Conservation (phyloP, 192 early-diverging fungal genomes). For the Coemansia asiatica region DNA sequence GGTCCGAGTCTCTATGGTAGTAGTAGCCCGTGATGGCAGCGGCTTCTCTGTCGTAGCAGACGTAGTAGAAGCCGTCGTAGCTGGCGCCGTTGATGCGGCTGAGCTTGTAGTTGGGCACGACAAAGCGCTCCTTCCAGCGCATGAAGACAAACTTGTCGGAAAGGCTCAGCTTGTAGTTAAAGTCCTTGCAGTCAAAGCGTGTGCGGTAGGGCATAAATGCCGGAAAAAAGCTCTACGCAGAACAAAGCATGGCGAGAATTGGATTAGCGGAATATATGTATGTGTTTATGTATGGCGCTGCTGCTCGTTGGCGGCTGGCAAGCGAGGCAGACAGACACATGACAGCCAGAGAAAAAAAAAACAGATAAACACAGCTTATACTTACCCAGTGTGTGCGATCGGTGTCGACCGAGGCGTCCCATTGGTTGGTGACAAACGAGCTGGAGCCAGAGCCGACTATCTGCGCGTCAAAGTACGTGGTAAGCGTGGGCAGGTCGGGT, state of each 20-base stretch:
- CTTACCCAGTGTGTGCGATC: conserved; percentile 71
- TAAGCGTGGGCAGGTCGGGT: conserved; percentile 65
- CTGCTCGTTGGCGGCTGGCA: neutral
- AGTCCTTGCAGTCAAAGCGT: conserved; percentile 40
- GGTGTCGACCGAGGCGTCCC: conserved; percentile 69
- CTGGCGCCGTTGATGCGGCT: conserved; percentile 70
- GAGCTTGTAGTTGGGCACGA: conserved; percentile 77
- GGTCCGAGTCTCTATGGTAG: conserved; percentile 56
- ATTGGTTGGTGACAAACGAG: conserved; percentile 72
- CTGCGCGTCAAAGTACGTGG: conserved; percentile 78
- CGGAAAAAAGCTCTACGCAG: conserved; percentile 49
- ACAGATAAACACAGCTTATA: neutral
- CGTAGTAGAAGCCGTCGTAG: conserved; percentile 83
- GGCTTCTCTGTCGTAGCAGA: conserved; percentile 64
- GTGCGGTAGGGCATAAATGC: conserved; percentile 40
- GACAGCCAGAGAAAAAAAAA: neutral
- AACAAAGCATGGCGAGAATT: neutral
- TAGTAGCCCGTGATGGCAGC: conserved; percentile 69
- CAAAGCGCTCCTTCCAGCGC: conserved; percentile 87
- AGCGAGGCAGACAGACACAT: neutral
- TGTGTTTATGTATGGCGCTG: conserved; percentile 4
- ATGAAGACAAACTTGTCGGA: conserved; percentile 70
- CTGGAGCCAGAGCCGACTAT: conserved; percentile 63
- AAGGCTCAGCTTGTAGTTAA: conserved; percentile 50
- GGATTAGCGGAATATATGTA: no score